These are phyloP conservation scores for Scutellaria baicalensis DNA, from an alignment of 257 asterid genomes.

Conservation along the genomic window DNA sequence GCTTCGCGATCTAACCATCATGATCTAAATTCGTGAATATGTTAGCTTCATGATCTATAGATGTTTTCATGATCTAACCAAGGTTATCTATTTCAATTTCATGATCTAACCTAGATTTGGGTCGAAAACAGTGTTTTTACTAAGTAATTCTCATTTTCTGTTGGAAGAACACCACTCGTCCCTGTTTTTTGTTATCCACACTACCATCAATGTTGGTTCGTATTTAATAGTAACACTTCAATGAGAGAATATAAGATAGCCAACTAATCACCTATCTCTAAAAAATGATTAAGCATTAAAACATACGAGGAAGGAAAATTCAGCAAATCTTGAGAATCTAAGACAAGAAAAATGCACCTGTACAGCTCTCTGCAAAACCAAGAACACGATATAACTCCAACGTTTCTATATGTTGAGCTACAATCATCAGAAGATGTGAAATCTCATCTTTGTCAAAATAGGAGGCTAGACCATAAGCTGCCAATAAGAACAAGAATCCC, in stretches of 20 bases:
- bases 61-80: no score
- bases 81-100: no score
- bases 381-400: slow-evolving; percentile 10
- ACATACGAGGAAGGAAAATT: neutral
- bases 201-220: neutral
- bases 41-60: no score
- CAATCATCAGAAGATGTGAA: slow-evolving; percentile 17
- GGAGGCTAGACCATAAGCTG: slow-evolving; percentile 28
- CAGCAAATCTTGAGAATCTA: neutral
- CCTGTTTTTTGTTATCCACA: no score
- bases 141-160: no score
- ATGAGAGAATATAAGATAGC: neutral
- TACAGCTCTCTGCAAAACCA: neutral
- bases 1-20: no score
- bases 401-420: slow-evolving; percentile 17
- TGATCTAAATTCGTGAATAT: no score
- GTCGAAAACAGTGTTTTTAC: no score
- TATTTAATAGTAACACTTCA: neutral
- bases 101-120: no score
- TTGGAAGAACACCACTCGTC: neutral
- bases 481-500: slow-evolving; percentile 42
- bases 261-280: neutral
- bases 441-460: slow-evolving; percentile 28
- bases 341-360: slow-evolving; percentile 11
- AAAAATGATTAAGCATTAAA: neutral